Percentiles rank a stretch among this genome's conserved stretches.
Evolutionary conservation across 176 grass and related monocot species (phyloP).

Genomic region (Oropetium thomaeum): DNA sequence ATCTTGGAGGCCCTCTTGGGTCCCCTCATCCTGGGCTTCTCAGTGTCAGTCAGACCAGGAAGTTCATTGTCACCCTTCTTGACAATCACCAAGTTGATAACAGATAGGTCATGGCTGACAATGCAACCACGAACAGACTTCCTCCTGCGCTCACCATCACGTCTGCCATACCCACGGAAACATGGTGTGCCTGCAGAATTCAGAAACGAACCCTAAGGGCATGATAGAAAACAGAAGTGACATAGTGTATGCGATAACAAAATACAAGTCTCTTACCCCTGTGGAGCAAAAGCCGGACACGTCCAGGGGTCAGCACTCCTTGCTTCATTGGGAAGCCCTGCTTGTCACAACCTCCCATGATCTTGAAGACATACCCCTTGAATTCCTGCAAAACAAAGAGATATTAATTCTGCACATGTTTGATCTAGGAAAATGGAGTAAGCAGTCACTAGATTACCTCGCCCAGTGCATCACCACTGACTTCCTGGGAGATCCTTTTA

Average conservation of each 20-base stretch:
- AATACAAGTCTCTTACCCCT: conserved; percentile 43
- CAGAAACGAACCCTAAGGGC: background rate
- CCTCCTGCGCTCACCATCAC: conserved; percentile 80
- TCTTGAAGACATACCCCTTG: conserved; percentile 86
- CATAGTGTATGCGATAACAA: background rate
- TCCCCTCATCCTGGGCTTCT: conserved; percentile 98
- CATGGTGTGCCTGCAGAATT: conserved; percentile 68
- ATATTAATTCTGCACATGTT: background rate
- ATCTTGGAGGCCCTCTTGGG: conserved; percentile 96
- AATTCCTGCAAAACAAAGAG: conserved; percentile 58
- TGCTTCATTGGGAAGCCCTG: conserved; percentile 98
- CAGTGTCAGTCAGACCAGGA: conserved; percentile 76
- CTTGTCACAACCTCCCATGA: conserved; percentile 93
- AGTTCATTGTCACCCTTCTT: conserved; percentile 90
- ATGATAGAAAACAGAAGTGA: background rate
- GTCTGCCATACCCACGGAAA: conserved; percentile 84
- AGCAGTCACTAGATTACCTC: conserved; percentile 41
- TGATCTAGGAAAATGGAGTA: background rate
- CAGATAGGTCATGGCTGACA: conserved; percentile 84
- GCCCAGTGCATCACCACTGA: conserved; percentile 63
- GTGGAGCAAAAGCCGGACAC: conserved; percentile 82
- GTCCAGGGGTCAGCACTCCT: conserved; percentile 74
- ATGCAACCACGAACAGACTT: conserved; percentile 97
- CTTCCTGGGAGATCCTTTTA: conserved; percentile 91
- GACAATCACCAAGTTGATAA: conserved; percentile 89